Conservation (phyloP, 148 eudicot species). For the Linanthus parryae region DNA sequence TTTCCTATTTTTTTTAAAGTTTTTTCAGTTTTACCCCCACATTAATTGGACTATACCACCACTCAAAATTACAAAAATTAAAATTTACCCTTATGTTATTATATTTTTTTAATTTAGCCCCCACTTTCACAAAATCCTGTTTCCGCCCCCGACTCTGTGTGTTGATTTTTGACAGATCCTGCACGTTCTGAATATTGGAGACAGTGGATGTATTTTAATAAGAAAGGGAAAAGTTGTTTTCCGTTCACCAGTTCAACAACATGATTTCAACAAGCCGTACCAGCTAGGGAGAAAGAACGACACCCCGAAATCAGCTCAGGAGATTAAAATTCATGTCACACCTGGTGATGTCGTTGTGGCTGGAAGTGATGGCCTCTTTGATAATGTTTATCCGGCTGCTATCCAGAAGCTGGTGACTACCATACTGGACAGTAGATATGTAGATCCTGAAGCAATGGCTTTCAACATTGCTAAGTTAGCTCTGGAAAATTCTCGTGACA, state of each 20-base stretch:
- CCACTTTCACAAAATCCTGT: background rate
- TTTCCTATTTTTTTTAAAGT: no score
- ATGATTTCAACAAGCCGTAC: background rate
- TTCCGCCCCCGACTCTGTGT: no score
- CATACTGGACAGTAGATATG: no score
- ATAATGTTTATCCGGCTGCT: no score
- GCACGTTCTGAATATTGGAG: slow-evolving; percentile 1
- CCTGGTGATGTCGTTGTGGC: slow-evolving; percentile 2
- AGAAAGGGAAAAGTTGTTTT: background rate
- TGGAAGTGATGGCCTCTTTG: slow-evolving; percentile 3
- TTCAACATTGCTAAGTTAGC: no score
- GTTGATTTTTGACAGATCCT: background rate
- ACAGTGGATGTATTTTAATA: slow-evolving; percentile 2
- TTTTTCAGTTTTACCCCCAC: background rate
- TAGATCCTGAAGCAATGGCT: no score
- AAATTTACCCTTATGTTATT: no score
- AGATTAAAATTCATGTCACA: background rate
- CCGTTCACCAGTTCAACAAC: slow-evolving; percentile 5
- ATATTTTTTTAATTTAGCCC: background rate
- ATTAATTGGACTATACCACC: no score
- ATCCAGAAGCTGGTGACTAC: no score
- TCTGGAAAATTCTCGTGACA: no score
- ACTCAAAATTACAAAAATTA: no score
- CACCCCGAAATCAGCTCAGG: background rate
- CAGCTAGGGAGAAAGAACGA: slow-evolving; percentile 1